Base-by-base conservation (phyloP, 345 rosid species). In the Toxicodendron radicans region DNA sequence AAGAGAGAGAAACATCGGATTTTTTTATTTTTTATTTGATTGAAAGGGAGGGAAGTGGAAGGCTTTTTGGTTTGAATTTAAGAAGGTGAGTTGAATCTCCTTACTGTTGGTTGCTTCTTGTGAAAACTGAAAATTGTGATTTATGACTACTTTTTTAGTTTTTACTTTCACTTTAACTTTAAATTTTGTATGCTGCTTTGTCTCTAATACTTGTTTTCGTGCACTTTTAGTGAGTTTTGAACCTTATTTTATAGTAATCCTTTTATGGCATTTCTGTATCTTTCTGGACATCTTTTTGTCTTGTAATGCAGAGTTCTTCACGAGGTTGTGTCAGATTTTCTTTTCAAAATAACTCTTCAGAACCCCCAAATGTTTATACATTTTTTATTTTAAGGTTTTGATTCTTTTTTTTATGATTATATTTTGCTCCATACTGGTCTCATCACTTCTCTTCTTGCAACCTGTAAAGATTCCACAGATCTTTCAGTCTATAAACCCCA, bases 271-370 rank as follows among this genome's bases (percentile, higher is more conserved):
- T 38, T 21, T 73, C 69, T 68, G 85, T 80, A 58, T 80, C 83
- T 81, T 76, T 84, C 89, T 83, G 90, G 89, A 85, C 96, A 78
- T 85, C 82, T 72, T 89, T 85, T 94, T 92, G 97, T 89, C 92
- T 70, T 86, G 86, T 87, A 87, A 82, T 80, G 84, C 87, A 84
- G 43, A 38, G 83, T 83, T 84, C 84, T 82, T 92, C 96, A 94
- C 94, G 96, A 91, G 94, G 85, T 73, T 79, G 85, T 90, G 97
- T 92, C 97, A 94, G 98, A 83, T 79, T 53, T 71, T 48, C 64
- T 67, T 78, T 78, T 83, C 63, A 68, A 80, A 80, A 79, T 46
- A 58, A 74, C 58, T 41, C 64, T 68, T 38, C 23, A 51, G 54
- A 73, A 63, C 27, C 57, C 61, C 18, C 54, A 51, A 71, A 61